Evolutionary conservation across 2,329 filamentous ascomycete genomes (phyloP).

Genomic region (Colletotrichum melonis): DNA sequence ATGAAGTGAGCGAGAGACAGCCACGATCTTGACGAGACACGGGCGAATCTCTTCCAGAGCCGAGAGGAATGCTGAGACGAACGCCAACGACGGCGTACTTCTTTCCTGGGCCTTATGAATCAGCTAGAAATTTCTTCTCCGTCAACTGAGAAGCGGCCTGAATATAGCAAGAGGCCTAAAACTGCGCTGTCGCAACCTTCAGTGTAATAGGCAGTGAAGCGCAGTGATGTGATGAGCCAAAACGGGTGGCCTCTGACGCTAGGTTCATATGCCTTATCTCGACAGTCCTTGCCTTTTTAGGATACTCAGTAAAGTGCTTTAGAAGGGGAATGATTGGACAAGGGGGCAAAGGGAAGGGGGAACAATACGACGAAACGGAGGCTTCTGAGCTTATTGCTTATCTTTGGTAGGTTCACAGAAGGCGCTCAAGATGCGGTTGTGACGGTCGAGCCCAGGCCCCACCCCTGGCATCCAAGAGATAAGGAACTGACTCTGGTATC

Average conservation of each 20-base stretch:
- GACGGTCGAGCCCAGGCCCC: constrained; percentile 27
- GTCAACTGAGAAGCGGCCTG: not conserved
- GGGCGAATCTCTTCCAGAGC: not conserved
- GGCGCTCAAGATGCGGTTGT: constrained; percentile 32
- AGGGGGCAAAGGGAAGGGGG: not conserved
- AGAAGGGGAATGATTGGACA: constrained; percentile 16
- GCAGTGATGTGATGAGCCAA: constrained; percentile 2
- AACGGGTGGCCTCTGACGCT: constrained; percentile 3
- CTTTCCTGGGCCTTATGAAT: not conserved
- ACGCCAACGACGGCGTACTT: not conserved
- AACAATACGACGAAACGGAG: constrained; percentile 23
- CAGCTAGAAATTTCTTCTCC: not conserved
- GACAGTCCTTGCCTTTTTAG: constrained; percentile 19
- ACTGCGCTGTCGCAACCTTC: not conserved
- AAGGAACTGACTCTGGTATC: constrained; percentile 25
- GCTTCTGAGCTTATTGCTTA: constrained; percentile 35
- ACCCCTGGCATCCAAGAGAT: constrained; percentile 36
- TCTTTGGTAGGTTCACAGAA: constrained; percentile 25
- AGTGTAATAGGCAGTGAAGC: not conserved
- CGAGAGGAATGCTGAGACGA: not conserved
- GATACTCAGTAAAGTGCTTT: constrained; percentile 27
- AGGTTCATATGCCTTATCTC: constrained; percentile 30
- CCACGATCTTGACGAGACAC: not conserved
- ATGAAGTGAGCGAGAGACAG: not conserved
- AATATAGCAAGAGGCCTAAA: not conserved